Percentiles rank a stretch among this genome's conserved stretches.
Conservation (phyloP, 805 yeast genomes). For the Myxozyma neglecta region DNA sequence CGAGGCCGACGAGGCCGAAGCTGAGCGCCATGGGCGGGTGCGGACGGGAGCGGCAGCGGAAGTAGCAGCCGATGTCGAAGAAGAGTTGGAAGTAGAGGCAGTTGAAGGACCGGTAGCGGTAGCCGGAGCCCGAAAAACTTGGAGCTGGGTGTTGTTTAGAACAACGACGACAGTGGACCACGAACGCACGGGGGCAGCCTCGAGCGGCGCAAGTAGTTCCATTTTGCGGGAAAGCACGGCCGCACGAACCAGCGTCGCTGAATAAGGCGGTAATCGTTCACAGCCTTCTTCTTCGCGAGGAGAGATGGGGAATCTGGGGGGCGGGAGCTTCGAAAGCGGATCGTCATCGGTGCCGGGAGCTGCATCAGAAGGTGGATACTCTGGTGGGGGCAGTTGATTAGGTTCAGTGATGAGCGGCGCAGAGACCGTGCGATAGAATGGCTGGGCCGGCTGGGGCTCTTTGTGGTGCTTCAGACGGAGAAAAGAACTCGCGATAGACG, state of each 20-base stretch:
- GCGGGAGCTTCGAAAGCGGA: constrained; percentile 5
- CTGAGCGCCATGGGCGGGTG: constrained; percentile 5
- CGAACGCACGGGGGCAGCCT: constrained; percentile 59
- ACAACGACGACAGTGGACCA: constrained; percentile 75
- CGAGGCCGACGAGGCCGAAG: constrained; percentile 10
- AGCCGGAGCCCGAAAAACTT: constrained; percentile 49
- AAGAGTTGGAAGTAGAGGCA: background rate
- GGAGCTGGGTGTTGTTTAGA: constrained; percentile 82
- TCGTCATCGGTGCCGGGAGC: no score
- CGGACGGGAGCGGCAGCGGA: background rate
- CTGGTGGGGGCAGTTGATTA: constrained; percentile 8
- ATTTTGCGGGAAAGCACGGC: constrained; percentile 62
- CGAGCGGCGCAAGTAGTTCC: constrained; percentile 80
- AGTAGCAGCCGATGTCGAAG: background rate
- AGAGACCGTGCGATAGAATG: constrained; percentile 22
- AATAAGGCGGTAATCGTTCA: constrained; percentile 61
- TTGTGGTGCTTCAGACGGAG: background rate
- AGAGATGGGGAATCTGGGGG: constrained; percentile 20
- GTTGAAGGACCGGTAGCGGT: background rate
- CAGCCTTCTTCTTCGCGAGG: constrained; percentile 37
- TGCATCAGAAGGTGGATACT: constrained; percentile 10
- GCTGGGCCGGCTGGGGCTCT: constrained; percentile 5
- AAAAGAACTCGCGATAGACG: background rate
- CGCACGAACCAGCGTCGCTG: constrained; percentile 62
- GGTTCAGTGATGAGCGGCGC: constrained; percentile 3